These are phyloP conservation scores for Ambrosiella xylebori DNA, from an alignment of 2,329 filamentous ascomycete species.

Conservation along the genomic window DNA sequence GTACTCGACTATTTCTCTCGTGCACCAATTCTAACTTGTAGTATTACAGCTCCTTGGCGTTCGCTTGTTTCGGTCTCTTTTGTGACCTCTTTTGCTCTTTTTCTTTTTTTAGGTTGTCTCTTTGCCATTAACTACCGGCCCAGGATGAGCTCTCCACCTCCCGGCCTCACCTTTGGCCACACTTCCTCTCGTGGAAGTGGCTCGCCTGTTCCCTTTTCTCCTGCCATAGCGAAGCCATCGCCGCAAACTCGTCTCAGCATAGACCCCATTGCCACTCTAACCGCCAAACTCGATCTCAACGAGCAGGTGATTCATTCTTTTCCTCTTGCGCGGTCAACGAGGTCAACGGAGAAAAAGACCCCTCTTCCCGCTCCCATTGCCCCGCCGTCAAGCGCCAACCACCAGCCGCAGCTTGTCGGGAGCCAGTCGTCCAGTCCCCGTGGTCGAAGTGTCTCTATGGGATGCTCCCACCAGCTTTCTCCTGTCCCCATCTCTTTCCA, in stretches of 20 bases:
- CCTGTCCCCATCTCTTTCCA: background rate
- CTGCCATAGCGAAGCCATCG: background rate
- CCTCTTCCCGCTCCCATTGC: background rate
- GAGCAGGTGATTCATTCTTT: no score
- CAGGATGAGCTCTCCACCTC: constrained; percentile 3
- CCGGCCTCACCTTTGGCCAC: constrained; percentile 5
- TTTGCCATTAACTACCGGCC: background rate
- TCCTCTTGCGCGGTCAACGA: no score
- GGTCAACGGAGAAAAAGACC: background rate
- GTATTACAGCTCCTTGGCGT: background rate
- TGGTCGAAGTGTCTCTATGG: background rate
- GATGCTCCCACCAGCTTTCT: background rate
- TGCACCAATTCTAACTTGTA: no score
- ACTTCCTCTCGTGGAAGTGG: background rate
- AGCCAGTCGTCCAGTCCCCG: background rate
- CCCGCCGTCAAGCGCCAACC: background rate
- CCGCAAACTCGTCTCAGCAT: no score
- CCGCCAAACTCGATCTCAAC: no score
- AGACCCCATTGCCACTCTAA: no score
- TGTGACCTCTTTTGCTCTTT: background rate
- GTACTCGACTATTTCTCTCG: background rate
- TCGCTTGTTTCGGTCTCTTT: background rate
- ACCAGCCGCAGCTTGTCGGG: background rate
- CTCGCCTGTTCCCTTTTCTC: background rate
- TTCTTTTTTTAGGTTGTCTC: background rate